A percentile compares a stretch with the other conserved stretches of the same genome.
These are phyloP conservation scores for Chrysanthemum seticuspe DNA, from an alignment of 129 eudicot species.

Conservation along the genomic window DNA sequence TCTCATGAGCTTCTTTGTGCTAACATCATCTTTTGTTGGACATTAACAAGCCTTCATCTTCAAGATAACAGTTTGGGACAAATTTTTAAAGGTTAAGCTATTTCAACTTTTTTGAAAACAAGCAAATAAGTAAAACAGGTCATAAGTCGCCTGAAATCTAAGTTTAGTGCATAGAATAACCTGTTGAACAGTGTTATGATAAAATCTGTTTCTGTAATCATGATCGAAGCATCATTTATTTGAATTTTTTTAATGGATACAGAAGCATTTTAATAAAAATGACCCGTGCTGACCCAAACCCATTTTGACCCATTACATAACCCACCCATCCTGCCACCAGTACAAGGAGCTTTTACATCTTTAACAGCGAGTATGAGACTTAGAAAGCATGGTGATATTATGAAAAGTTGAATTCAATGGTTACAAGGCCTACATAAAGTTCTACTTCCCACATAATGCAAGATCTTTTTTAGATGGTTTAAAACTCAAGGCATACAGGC, in stretches of 20 bases:
- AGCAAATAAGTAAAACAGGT: too few relatives aligned
- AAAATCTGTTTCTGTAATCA: too few relatives aligned
- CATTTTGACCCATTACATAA: background rate
- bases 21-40: background rate
- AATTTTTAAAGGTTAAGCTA: background rate
- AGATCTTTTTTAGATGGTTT: constrained; percentile 59
- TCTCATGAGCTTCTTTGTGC: constrained; percentile 3
- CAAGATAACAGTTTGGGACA: constrained; percentile 6
- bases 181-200: too few relatives aligned
- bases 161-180: too few relatives aligned
- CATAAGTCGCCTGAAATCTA: too few relatives aligned
- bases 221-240: too few relatives aligned
- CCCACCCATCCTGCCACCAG: background rate
- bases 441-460: constrained; percentile 58
- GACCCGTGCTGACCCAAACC: background rate
- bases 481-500: constrained; percentile 63
- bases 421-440: background rate
- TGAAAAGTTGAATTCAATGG: background rate
- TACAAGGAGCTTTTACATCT: background rate
- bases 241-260: too few relatives aligned
- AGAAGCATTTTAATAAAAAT: too few relatives aligned
- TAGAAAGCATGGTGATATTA: background rate
- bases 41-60: background rate
- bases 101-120: background rate
- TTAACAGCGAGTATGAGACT: constrained; percentile 7